phyloP scores from a whole-genome alignment of 2,329 filamentous ascomycete species.

The Sarocladiaceae sp. region DNA sequence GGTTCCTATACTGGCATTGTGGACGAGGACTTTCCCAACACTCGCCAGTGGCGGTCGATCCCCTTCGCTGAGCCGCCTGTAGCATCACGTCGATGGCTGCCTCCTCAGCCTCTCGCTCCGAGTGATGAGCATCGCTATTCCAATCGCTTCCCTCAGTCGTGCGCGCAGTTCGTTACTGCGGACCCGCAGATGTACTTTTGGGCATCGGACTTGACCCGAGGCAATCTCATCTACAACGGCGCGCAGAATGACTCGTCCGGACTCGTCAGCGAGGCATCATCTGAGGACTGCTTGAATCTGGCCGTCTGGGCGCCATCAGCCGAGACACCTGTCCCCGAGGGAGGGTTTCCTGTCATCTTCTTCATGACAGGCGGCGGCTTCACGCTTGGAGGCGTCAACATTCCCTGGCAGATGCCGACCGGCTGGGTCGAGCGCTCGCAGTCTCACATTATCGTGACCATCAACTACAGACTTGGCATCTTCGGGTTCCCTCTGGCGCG shows the following conservation, averaged over 20 bases:
- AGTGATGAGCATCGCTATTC: conserved; percentile 18
- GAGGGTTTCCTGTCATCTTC: conserved; percentile 34
- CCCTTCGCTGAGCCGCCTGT: conserved; percentile 31
- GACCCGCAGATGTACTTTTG: conserved; percentile 4
- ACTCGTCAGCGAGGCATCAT: conserved; percentile 16
- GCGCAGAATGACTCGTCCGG: conserved; percentile 16
- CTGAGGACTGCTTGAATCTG: conserved; percentile 37
- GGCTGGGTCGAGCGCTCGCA: conserved; percentile 35
- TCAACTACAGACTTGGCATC: conserved; percentile 15
- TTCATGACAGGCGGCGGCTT: conserved; percentile 44
- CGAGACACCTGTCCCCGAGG: conserved; percentile 16
- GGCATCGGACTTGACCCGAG: conserved; percentile 11
- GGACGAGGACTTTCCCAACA: conserved; percentile 23
- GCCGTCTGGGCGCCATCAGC: conserved; percentile 34
- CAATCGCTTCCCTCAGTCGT: conserved; percentile 23
- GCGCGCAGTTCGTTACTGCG: conserved; percentile 25
- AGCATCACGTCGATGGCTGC: conserved; percentile 21
- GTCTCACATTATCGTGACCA: conserved; percentile 19
- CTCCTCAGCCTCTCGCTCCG: conserved; percentile 19
- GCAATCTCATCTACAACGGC: conserved; percentile 17
- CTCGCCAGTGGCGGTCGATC: conserved; percentile 30
- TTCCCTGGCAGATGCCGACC: conserved; percentile 38
- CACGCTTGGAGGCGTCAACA: conserved; percentile 33
- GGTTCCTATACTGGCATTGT: conserved; percentile 27
- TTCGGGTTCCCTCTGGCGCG: conserved; percentile 15